These are phyloP conservation scores for Curvularia sp. DNA, from an alignment of 2,329 filamentous ascomycete species.

Conservation along the genomic window DNA sequence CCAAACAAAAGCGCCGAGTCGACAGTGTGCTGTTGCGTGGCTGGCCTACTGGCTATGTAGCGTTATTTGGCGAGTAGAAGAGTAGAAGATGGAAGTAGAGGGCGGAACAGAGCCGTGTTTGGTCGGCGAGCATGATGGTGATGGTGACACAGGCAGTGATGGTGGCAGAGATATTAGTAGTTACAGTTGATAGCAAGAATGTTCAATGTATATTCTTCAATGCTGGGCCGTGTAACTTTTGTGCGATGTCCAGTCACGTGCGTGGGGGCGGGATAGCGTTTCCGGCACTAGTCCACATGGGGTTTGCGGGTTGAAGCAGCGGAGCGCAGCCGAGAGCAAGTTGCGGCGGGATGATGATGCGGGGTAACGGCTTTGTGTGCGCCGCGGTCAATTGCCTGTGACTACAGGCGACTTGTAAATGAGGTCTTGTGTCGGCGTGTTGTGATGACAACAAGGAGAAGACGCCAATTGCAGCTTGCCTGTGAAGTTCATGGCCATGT, in stretches of 20 bases:
- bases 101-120: neutral
- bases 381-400: constrained; percentile 2
- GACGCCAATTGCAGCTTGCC: neutral
- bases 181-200: constrained; percentile 16
- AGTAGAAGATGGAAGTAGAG: neutral
- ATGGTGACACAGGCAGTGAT: neutral
- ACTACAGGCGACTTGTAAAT: neutral
- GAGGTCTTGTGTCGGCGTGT: neutral
- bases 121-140: neutral
- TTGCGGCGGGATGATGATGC: constrained; percentile 16
- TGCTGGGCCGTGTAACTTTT: neutral
- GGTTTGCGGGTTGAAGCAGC: neutral
- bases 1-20: constrained; percentile 5
- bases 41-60: neutral
- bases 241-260: neutral
- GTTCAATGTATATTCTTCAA: constrained; percentile 13
- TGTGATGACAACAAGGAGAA: neutral
- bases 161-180: neutral
- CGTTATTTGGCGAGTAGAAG: neutral
- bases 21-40: neutral
- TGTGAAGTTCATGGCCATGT: neutral
- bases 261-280: neutral
- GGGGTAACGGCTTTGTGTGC: constrained; percentile 19
- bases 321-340: constrained; percentile 13
- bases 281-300: neutral